Conservation (phyloP, 192 early-diverging fungal species). For the Lunasporangiospora selenospora region DNA sequence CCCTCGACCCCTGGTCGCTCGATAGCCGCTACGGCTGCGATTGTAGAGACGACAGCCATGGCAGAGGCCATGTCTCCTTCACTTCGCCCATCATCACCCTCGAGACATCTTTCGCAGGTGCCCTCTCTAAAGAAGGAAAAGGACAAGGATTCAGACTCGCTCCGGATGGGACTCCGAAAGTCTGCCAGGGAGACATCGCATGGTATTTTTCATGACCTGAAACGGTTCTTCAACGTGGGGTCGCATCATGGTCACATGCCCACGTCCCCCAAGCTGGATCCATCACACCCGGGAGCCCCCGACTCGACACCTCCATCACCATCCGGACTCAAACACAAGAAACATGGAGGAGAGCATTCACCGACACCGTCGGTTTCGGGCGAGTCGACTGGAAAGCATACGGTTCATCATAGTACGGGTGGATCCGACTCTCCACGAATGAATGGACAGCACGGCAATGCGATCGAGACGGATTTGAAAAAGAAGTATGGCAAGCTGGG, state of each 20-base stretch:
- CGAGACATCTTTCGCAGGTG: not conserved
- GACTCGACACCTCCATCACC: too few species aligned
- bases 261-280: too few species aligned
- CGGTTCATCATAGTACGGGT: not conserved
- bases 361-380: too few species aligned
- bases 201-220: conserved; percentile 58
- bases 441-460: conserved; percentile 14
- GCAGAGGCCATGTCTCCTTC: not conserved
- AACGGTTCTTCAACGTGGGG: conserved; percentile 55
- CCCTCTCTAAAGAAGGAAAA: conserved; percentile 1
- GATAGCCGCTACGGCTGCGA: not conserved
- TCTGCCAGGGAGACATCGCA: conserved; percentile 24
- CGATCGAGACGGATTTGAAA: conserved; percentile 21
- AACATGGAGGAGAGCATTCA: too few species aligned
- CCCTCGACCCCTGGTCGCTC: conserved; percentile 15
- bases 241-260: too few species aligned
- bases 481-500: conserved; percentile 68
- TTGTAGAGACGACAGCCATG: conserved; percentile 10
- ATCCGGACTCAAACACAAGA: too few species aligned
- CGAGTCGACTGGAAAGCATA: too few species aligned
- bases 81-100: conserved; percentile 3
- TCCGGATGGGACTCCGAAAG: conserved; percentile 3
- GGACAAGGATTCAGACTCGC: conserved; percentile 8
- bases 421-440: not conserved
- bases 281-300: too few species aligned